A percentile compares a stretch with the other conserved stretches of the same genome.
These are phyloP conservation scores for Cryptococcus deneoformans DNA, from an alignment of 1,284 basidiomycete species.

Conservation along the genomic window DNA sequence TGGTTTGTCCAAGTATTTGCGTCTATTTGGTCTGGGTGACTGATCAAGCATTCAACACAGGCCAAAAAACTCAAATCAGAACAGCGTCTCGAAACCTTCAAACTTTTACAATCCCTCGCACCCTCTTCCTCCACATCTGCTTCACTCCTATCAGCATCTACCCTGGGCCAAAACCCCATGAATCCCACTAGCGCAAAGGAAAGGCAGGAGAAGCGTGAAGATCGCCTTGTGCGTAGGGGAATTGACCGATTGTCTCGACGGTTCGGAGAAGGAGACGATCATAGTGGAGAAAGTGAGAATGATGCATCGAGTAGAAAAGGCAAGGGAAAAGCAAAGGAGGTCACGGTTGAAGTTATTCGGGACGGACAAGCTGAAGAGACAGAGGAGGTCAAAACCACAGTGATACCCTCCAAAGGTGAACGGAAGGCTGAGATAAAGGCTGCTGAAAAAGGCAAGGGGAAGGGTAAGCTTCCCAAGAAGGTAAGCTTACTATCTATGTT, in stretches of 20 bases:
- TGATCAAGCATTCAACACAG: constrained; percentile 15
- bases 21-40: constrained; percentile 54
- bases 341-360: constrained; percentile 63
- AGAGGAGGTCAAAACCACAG: constrained; percentile 51
- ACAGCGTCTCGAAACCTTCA: constrained; percentile 41
- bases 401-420: constrained; percentile 34
- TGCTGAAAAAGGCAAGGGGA: constrained; percentile 15
- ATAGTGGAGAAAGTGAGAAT: constrained; percentile 45
- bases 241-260: constrained; percentile 58
- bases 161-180: constrained; percentile 43
- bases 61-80: constrained; percentile 49
- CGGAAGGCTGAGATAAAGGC: constrained; percentile 19
- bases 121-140: constrained; percentile 27
- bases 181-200: constrained; percentile 44
- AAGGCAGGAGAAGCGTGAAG: constrained; percentile 77
- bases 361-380: constrained; percentile 51
- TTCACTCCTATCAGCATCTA: constrained; percentile 32
- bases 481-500: constrained; percentile 16
- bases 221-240: constrained; percentile 64
- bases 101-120: constrained; percentile 34
- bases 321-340: constrained; percentile 57
- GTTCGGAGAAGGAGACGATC: constrained; percentile 56
- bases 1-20: constrained; percentile 50
- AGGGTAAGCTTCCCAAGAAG: constrained; percentile 31
- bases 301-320: constrained; percentile 57